These are phyloP conservation scores for Cladosporium sp. DNA, from an alignment of 2,329 filamentous ascomycete species.

Conservation along the genomic window DNA sequence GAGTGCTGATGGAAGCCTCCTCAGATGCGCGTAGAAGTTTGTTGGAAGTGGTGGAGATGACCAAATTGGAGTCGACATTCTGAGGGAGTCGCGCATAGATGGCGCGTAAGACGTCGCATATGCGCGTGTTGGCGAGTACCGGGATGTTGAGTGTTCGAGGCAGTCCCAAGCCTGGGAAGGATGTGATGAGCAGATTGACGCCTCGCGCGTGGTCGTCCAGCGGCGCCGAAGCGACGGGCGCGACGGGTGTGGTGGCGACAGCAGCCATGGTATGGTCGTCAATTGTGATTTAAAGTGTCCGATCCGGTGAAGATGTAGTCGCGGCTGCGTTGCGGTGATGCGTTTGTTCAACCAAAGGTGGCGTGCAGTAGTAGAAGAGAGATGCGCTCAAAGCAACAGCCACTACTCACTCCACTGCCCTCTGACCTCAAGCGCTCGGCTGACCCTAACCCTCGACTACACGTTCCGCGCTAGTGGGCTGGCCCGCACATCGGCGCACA, in stretches of 20 bases:
- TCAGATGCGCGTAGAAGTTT: slow-evolving; percentile 63
- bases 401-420: background rate
- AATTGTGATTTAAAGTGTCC: background rate
- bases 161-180: slow-evolving; percentile 78
- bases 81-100: slow-evolving; percentile 58
- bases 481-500: slow-evolving; percentile 8
- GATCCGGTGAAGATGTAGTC: background rate
- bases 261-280: background rate
- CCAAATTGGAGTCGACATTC: slow-evolving; percentile 58
- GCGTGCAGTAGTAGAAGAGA: background rate
- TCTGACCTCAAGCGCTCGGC: background rate
- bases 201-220: background rate
- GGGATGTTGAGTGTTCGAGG: slow-evolving; percentile 82
- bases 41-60: slow-evolving; percentile 81
- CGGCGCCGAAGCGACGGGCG: background rate
- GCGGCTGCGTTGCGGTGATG: background rate
- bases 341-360: background rate
- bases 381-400: background rate
- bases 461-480: background rate
- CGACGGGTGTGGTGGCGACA: background rate
- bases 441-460: background rate
- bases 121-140: slow-evolving; percentile 62
- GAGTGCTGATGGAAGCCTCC: slow-evolving; percentile 57
- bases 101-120: slow-evolving; percentile 67
- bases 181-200: slow-evolving; percentile 84